These are phyloP conservation scores for Penicillium odoratum DNA, from an alignment of 495 filamentous ascomycete species.

Conservation along the genomic window DNA sequence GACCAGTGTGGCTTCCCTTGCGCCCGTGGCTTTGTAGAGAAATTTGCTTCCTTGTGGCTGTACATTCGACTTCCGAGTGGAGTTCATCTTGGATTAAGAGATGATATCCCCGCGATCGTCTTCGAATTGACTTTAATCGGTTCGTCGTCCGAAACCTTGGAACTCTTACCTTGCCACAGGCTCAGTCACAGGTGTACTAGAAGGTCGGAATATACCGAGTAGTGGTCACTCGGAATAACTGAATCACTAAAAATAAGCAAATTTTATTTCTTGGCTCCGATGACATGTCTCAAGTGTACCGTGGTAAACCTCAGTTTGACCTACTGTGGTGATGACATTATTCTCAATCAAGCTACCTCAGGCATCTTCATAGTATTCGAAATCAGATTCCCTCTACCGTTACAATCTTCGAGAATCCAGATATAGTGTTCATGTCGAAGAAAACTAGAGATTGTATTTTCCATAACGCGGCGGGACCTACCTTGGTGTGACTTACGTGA, in stretches of 20 bases:
- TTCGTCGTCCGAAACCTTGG: neutral
- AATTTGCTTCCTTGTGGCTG: conserved; percentile 8
- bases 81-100: neutral
- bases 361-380: no score
- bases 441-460: no score
- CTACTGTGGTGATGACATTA: neutral
- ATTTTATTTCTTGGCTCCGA: neutral
- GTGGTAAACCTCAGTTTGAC: neutral
- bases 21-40: neutral
- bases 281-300: neutral
- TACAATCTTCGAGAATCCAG: no score
- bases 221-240: neutral
- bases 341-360: neutral
- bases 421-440: no score
- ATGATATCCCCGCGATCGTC: neutral
- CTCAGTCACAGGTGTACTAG: neutral
- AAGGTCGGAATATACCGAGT: neutral
- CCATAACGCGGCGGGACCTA: no score
- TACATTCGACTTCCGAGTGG: conserved; percentile 8
- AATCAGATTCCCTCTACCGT: no score
- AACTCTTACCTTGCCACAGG: neutral
- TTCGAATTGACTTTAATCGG: neutral
- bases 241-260: neutral
- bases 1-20: neutral
- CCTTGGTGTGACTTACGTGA: no score